Conservation (phyloP, 352 stramenopile species). For the Phytophthora constricta region DNA sequence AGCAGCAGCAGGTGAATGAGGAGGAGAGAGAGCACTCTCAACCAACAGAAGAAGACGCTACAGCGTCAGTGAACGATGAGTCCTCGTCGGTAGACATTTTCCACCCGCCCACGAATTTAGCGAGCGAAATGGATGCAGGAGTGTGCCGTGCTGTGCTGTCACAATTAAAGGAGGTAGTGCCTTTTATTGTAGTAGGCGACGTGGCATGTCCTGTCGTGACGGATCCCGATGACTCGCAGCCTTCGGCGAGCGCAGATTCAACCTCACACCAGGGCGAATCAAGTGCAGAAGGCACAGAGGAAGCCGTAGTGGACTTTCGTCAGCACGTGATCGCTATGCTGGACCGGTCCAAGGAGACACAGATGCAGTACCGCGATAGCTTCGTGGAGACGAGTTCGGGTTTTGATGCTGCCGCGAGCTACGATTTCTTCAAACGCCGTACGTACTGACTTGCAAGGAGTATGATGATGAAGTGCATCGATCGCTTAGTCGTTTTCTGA, state of each 20-base stretch:
- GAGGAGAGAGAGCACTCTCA: constrained; percentile 1
- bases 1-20: constrained; percentile 18
- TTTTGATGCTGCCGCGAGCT: constrained; percentile 63
- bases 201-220: constrained; percentile 59
- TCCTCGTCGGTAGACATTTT: constrained; percentile 41
- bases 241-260: constrained; percentile 3
- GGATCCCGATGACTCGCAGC: constrained; percentile 23
- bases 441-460: constrained; percentile 33
- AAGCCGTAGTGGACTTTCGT: constrained; percentile 52
- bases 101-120: constrained; percentile 46
- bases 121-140: constrained; percentile 50
- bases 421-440: constrained; percentile 80
- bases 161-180: constrained; percentile 57
- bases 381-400: constrained; percentile 53
- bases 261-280: constrained; percentile 7
- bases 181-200: constrained; percentile 65
- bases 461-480: background rate
- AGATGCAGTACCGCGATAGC: constrained; percentile 50
- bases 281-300: constrained; percentile 9
- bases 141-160: constrained; percentile 60
- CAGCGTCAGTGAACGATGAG: constrained; percentile 18
- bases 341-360: constrained; percentile 53
- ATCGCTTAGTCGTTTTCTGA: background rate
- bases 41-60: constrained; percentile 13
- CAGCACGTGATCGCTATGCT: constrained; percentile 62